Conservation (phyloP, 2,329 filamentous ascomycete genomes). For the Mariannaea sp. region DNA sequence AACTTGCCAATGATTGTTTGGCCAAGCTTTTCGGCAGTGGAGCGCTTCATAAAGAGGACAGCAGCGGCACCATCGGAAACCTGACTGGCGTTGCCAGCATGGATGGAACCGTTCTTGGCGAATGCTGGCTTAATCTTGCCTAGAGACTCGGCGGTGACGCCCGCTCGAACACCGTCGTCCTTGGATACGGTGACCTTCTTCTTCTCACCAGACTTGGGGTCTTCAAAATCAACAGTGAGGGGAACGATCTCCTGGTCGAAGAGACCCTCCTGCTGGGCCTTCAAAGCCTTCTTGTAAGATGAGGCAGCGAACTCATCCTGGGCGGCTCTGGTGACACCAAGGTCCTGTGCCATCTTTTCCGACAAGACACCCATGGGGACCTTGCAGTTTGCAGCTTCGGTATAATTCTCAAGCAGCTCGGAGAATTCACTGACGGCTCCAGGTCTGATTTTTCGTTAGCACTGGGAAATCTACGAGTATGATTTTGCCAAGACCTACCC, state of each 20-base stretch:
- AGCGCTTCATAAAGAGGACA: constrained; percentile 93
- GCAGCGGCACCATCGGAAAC: constrained; percentile 95
- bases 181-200: constrained; percentile 80
- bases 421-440: constrained; percentile 91
- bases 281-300: constrained; percentile 87
- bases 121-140: constrained; percentile 90
- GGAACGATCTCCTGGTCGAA: constrained; percentile 93
- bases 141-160: constrained; percentile 87
- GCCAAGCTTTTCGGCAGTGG: constrained; percentile 83
- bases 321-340: constrained; percentile 68
- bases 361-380: constrained; percentile 95
- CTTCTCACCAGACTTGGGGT: constrained; percentile 87
- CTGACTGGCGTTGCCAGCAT: constrained; percentile 94
- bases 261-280: constrained; percentile 85
- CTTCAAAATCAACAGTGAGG: constrained; percentile 82
- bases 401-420: constrained; percentile 79
- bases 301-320: constrained; percentile 95
- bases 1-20: constrained; percentile 93
- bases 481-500: constrained; percentile 60
- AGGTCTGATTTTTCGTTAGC: constrained; percentile 57
- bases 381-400: constrained; percentile 91
- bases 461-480: not conserved
- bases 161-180: constrained; percentile 85
- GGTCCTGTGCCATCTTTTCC: constrained; percentile 92
- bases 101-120: constrained; percentile 88